Evolutionary conservation across 2,329 filamentous ascomycete species (phyloP).

Genomic region (Dothistroma septosporum): DNA sequence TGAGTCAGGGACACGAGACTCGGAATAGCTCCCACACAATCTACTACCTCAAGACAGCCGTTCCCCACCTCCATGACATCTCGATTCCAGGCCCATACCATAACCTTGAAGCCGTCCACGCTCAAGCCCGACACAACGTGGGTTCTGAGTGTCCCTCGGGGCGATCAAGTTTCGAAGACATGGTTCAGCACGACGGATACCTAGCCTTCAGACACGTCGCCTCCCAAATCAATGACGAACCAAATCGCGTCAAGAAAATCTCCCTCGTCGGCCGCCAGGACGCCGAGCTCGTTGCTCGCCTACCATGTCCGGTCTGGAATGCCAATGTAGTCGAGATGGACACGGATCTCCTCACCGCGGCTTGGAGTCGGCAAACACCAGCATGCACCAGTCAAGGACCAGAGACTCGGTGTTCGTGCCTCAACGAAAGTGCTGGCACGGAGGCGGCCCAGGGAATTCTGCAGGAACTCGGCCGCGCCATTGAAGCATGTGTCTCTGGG

Average conservation of each 20-base stretch:
- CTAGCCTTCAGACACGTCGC: conserved; percentile 5
- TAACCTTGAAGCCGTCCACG: not conserved
- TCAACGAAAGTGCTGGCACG: not conserved
- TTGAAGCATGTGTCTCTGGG: not conserved
- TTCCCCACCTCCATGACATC: conserved; percentile 9
- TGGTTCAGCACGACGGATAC: not conserved
- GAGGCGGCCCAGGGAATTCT: not conserved
- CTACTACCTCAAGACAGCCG: conserved; percentile 8
- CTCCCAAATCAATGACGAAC: conserved; percentile 7
- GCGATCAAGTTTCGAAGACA: not conserved
- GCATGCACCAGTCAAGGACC: not conserved
- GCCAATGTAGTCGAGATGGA: not conserved
- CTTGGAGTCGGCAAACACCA: not conserved
- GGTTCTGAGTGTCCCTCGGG: not conserved
- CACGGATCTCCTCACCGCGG: not conserved
- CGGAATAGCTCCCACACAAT: not conserved
- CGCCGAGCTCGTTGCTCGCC: not conserved
- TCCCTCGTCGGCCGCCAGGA: conserved; percentile 4
- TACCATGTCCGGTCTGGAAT: conserved; percentile 9
- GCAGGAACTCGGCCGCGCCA: not conserved
- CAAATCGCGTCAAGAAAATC: conserved; percentile 1
- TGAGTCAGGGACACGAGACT: not conserved
- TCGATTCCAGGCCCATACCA: conserved; percentile 5
- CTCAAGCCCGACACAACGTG: not conserved
- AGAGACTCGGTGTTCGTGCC: not conserved